A percentile compares a stretch with the other conserved stretches of the same genome.
Conservation (phyloP, 306 rosid genomes). For the Benincasa hispida region DNA sequence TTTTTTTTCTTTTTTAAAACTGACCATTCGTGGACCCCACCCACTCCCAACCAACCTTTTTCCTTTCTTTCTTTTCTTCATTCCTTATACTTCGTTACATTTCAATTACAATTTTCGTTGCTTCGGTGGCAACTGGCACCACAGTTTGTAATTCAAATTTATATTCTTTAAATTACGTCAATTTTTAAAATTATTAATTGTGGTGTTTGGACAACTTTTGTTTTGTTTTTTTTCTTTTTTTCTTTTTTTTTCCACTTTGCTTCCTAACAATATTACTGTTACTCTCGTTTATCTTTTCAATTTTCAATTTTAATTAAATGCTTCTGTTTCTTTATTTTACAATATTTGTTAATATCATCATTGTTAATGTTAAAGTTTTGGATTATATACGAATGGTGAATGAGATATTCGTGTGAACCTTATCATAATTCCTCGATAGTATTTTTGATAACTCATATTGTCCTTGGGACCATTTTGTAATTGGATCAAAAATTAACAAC, state of each 20-base stretch:
- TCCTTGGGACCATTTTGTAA: neutral
- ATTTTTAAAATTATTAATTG: too few relatives aligned
- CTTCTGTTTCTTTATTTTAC: neutral
- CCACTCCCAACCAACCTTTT: neutral
- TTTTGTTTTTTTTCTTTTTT: too few relatives aligned
- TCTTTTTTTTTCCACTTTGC: too few relatives aligned
- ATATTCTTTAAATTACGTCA: too few relatives aligned
- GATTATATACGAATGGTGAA: neutral
- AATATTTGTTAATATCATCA: neutral
- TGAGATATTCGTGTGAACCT: neutral
- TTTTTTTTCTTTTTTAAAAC: too few relatives aligned
- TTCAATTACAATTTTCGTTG: neutral
- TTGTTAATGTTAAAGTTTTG: neutral
- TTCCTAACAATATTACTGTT: neutral
- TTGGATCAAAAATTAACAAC: neutral
- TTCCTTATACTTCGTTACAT: neutral
- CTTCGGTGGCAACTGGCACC: neutral
- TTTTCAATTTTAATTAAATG: neutral
- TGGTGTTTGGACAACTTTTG: too few relatives aligned
- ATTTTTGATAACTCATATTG: neutral
- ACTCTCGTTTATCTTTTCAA: neutral
- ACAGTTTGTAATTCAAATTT: too few relatives aligned
- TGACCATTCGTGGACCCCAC: neutral
- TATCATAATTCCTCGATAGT: neutral
- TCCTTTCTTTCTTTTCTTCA: neutral